A percentile compares a stretch with the other conserved stretches of the same genome.
phyloP scores from a whole-genome alignment of 345 rosid genomes.

The Citropsis articulata region DNA sequence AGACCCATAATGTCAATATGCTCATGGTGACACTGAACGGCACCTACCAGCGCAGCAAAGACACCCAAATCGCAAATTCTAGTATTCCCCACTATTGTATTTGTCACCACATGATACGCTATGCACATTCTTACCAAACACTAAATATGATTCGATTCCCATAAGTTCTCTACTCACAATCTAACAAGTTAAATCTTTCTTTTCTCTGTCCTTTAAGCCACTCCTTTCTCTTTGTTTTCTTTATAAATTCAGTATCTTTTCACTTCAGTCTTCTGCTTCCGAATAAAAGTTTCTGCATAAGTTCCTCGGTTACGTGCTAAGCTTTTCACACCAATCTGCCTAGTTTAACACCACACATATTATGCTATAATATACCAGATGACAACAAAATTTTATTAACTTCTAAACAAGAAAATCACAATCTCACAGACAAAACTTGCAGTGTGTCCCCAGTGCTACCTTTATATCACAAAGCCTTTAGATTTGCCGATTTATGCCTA shows the following conservation, averaged over 20 bases:
- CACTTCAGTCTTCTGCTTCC: not conserved
- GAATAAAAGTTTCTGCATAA: not conserved
- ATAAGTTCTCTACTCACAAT: not conserved
- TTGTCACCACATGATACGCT: not conserved
- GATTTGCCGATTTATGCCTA: not conserved
- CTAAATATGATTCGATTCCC: constrained; percentile 11
- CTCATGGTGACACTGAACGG: not conserved
- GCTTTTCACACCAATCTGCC: not conserved
- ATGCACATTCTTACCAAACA: not conserved
- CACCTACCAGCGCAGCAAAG: not conserved
- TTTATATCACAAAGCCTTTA: not conserved
- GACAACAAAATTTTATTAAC: not conserved
- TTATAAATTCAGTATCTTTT: not conserved
- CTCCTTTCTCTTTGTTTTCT: not conserved
- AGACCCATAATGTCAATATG: not conserved
- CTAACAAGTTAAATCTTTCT: not conserved
- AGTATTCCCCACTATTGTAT: not conserved
- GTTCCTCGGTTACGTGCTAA: not conserved
- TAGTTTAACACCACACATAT: not conserved
- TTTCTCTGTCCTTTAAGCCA: not conserved
- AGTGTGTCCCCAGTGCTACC: not conserved
- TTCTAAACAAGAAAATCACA: not conserved
- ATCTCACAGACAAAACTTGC: not conserved
- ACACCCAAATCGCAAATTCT: not conserved
- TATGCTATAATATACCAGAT: not conserved